Evolutionary conservation across 371 early-diverging fungal genomes (phyloP).

Genomic region (Lichtheimia hyalospora): DNA sequence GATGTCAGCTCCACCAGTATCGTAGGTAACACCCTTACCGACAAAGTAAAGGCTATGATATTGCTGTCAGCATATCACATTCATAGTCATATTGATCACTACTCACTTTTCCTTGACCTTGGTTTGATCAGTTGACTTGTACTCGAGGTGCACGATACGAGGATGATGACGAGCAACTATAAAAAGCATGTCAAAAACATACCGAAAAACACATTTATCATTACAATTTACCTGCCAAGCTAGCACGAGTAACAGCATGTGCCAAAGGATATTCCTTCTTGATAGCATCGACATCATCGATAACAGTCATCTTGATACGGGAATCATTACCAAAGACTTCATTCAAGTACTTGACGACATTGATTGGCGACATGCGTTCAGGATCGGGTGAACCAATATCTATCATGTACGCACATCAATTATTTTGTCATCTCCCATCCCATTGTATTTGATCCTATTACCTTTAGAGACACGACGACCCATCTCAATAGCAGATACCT

Average conservation of each 20-base stretch:
- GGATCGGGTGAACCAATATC: constrained; percentile 87
- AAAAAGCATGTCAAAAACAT: background rate
- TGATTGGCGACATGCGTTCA: constrained; percentile 84
- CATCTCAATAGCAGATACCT: constrained; percentile 70
- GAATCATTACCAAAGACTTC: constrained; percentile 47
- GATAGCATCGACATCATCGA: constrained; percentile 66
- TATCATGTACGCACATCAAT: constrained; percentile 10
- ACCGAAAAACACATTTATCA: background rate
- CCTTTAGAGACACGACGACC: constrained; percentile 75
- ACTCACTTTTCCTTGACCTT: constrained; percentile 82
- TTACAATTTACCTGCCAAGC: constrained; percentile 51
- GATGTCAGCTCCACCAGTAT: constrained; percentile 89
- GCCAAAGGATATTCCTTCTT: constrained; percentile 83
- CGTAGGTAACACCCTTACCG: constrained; percentile 91
- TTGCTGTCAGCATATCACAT: background rate
- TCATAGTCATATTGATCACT: background rate
- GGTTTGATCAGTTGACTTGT: constrained; percentile 71
- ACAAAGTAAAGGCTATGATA: constrained; percentile 73
- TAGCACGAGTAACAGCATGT: constrained; percentile 80
- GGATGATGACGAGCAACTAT: constrained; percentile 75
- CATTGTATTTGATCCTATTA: constrained; percentile 12
- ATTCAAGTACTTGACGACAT: constrained; percentile 70
- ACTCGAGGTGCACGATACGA: constrained; percentile 78
- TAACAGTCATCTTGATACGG: constrained; percentile 62
- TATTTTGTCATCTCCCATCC: background rate